These are phyloP conservation scores for Zygosaccharomyces kombuchaensis DNA, from an alignment of 805 yeast species.

Conservation along the genomic window DNA sequence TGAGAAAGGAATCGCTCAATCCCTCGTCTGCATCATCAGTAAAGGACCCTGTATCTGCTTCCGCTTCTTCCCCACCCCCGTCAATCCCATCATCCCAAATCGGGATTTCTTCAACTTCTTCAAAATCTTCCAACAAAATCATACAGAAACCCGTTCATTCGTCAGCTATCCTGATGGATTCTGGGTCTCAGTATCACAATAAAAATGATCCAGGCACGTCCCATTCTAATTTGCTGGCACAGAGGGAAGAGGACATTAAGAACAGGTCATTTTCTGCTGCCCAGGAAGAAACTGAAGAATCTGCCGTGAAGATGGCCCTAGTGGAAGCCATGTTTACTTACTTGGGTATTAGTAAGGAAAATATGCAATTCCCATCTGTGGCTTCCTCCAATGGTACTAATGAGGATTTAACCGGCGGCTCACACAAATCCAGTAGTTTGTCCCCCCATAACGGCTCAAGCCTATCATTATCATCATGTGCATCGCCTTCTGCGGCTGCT, in stretches of 20 bases:
- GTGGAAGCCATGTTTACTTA: slow-evolving; percentile 66
- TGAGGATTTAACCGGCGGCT: slow-evolving; percentile 3
- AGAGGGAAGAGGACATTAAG: slow-evolving; percentile 25
- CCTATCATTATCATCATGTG: slow-evolving; percentile 16
- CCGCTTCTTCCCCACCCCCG: slow-evolving; percentile 7
- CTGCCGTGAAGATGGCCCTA: slow-evolving; percentile 56
- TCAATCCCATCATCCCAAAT: slow-evolving; percentile 5
- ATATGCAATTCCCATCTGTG: slow-evolving; percentile 21
- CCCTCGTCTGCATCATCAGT: neutral
- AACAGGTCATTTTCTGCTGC: slow-evolving; percentile 44
- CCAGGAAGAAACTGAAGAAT: slow-evolving; percentile 70
- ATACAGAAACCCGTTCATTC: slow-evolving; percentile 7
- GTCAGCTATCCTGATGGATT: slow-evolving; percentile 5
- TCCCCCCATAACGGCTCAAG: slow-evolving; percentile 15
- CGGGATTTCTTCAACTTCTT: slow-evolving; percentile 5
- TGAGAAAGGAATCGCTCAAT: slow-evolving; percentile 35
- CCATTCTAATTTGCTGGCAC: neutral
- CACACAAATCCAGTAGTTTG: neutral
- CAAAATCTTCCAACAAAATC: slow-evolving; percentile 6
- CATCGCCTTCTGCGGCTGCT: slow-evolving; percentile 13
- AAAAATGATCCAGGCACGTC: slow-evolving; percentile 1
- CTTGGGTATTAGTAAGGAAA: slow-evolving; percentile 55
- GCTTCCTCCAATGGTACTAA: slow-evolving; percentile 4
- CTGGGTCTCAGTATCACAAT: neutral
- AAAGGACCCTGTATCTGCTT: slow-evolving; percentile 2